Conservation (phyloP, 345 rosid genomes). For the Aegle marmelos region DNA sequence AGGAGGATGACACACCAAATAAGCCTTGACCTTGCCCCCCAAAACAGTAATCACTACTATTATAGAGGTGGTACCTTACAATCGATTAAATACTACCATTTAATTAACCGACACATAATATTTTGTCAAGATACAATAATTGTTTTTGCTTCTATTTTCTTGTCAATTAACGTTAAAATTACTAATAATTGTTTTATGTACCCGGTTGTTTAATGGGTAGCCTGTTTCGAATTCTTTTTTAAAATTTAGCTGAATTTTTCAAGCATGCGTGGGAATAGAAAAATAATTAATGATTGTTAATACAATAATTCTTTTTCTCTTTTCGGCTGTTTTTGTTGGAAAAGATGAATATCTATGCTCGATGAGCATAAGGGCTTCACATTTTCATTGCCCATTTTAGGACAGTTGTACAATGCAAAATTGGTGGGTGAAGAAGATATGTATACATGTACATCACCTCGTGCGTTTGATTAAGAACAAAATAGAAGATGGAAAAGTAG, state of each 20-base stretch:
- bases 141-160: not conserved
- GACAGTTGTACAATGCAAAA: not conserved
- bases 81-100: not conserved
- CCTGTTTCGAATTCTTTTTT: not conserved
- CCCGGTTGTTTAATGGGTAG: too few species aligned
- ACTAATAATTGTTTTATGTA: too few species aligned
- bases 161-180: not conserved
- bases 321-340: not conserved
- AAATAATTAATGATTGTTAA: not conserved
- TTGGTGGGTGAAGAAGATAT: not conserved
- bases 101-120: not conserved
- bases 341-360: not conserved
- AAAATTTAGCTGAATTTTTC: not conserved
- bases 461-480: not conserved
- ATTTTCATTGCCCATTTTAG: not conserved
- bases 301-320: not conserved
- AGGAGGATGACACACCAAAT: too few species aligned
- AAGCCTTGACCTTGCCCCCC: not conserved
- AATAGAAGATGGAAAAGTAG: not conserved
- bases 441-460: not conserved
- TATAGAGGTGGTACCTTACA: not conserved
- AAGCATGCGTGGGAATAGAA: not conserved
- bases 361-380: not conserved
- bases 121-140: not conserved
- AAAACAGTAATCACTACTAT: not conserved